Evolutionary conservation across 2,329 filamentous ascomycete species (phyloP), one percentile per base, ranked within the genome.

Genomic region (Botryosphaeria dothidea): DNA sequence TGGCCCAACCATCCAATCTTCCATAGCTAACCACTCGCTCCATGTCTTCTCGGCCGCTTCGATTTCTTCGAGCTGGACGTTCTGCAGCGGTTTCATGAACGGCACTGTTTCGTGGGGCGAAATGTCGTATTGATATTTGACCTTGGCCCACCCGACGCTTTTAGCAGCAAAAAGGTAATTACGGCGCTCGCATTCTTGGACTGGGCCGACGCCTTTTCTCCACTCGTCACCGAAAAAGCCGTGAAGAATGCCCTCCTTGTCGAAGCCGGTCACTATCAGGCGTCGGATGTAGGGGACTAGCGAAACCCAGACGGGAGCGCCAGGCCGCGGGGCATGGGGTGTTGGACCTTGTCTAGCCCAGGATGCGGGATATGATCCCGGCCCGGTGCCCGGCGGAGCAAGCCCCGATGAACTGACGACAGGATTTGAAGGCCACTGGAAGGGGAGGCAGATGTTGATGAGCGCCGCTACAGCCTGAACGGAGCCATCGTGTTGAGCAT

Each of bases 221-320:
- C 93, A 99, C 74, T 96, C 90, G 69, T 97, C 92, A n/a, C 95
- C 95, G 71, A 98, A 99, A 81, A 97, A 97, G 11, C 93, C 93
- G 74, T 97, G 92, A 66, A 99, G 82, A n/a, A 98, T 89, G 0
- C 88, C 88, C 0, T 91, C 88, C 45, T 88, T 89, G 76, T 98
- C 95, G 81, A 96, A 95, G 1, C 93, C 94, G 0, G 94, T 98
- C 17, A 92, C 92, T 52, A 98, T 88, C 2, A 98, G 85, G 17
- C 95, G 91, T 36, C 94, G 90, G 67, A 98, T 89, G 76, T 96
- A 99, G 0, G 95, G 94, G 3, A 95, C 86, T 11, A 97, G 83
- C 1, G 91, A 92, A 51, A 93, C 84, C 69, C 79, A 83, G 11
- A 62, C 49, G 48, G 77, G 73, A 3, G 77, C 74, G 17, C 75